These are phyloP conservation scores for Gryganskiella cystojenkinii DNA, from an alignment of 192 early-diverging fungal genomes.

Conservation along the genomic window DNA sequence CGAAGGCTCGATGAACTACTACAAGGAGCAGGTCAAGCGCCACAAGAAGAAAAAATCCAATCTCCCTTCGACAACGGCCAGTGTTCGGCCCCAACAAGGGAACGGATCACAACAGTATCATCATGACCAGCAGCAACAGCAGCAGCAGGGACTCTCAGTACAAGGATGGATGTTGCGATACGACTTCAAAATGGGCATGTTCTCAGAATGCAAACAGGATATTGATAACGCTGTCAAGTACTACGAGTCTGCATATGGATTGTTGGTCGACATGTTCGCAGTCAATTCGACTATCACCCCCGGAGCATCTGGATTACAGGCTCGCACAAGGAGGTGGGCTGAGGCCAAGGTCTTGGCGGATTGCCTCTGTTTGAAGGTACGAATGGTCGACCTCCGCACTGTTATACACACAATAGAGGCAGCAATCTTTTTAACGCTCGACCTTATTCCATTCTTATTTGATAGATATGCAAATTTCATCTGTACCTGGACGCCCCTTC, in stretches of 20 bases:
- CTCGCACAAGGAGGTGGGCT: slow-evolving; percentile 71
- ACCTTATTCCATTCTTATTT: background rate
- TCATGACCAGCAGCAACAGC: slow-evolving; percentile 23
- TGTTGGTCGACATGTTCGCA: slow-evolving; percentile 73
- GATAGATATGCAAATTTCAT: slow-evolving; percentile 82
- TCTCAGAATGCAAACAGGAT: slow-evolving; percentile 72
- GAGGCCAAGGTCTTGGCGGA: slow-evolving; percentile 81
- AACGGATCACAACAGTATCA: slow-evolving; percentile 15
- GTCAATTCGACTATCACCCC: slow-evolving; percentile 58
- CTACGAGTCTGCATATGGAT: slow-evolving; percentile 76
- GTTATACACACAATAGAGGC: background rate
- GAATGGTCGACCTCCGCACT: background rate
- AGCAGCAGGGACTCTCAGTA: slow-evolving; percentile 55
- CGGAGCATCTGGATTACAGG: slow-evolving; percentile 56
- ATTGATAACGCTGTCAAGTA: slow-evolving; percentile 67
- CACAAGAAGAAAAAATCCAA: slow-evolving; percentile 76
- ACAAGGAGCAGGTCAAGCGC: slow-evolving; percentile 79
- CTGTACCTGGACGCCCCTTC: slow-evolving; percentile 75
- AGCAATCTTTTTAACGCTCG: background rate
- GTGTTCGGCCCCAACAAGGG: slow-evolving; percentile 30
- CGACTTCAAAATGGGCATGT: slow-evolving; percentile 79
- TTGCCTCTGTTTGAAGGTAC: slow-evolving; percentile 82
- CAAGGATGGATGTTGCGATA: slow-evolving; percentile 85
- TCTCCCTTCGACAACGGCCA: slow-evolving; percentile 59
- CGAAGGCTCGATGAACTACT: slow-evolving; percentile 78